Evolutionary conservation across 164 flowering plant genomes (phyloP).

Genomic region (Brasenia schreberi): DNA sequence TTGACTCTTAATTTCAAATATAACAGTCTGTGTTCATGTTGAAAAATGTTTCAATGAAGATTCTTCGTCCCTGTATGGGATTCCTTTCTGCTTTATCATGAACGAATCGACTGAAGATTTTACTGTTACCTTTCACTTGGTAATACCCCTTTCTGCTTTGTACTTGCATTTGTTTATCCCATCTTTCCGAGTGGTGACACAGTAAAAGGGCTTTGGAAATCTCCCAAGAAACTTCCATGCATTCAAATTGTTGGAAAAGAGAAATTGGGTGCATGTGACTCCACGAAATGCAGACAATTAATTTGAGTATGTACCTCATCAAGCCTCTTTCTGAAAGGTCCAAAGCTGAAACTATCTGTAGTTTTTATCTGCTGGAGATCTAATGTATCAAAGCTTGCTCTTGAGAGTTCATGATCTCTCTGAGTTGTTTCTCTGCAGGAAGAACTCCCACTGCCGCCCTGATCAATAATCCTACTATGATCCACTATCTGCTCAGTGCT

Average conservation of each 20-base stretch:
- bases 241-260: too few species aligned
- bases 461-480: not conserved
- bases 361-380: slow-evolving; percentile 71
- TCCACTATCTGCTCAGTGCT: not conserved
- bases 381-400: slow-evolving; percentile 24
- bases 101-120: too few species aligned
- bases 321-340: slow-evolving; percentile 20
- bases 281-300: not conserved
- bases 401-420: slow-evolving; percentile 32
- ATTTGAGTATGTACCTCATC: slow-evolving; percentile 5
- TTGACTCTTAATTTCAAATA: too few species aligned
- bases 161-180: too few species aligned
- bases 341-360: slow-evolving; percentile 42
- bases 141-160: too few species aligned
- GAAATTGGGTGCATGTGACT: not conserved
- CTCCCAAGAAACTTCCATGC: not conserved
- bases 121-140: too few species aligned
- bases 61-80: too few species aligned
- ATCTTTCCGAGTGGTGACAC: too few species aligned
- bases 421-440: slow-evolving; percentile 33
- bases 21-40: too few species aligned
- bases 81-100: too few species aligned
- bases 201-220: too few species aligned
- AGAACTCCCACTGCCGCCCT: slow-evolving; percentile 48
- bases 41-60: too few species aligned